phyloP scores from a whole-genome alignment of 768 basidiomycete genomes.

The Boletus coccyginus region DNA sequence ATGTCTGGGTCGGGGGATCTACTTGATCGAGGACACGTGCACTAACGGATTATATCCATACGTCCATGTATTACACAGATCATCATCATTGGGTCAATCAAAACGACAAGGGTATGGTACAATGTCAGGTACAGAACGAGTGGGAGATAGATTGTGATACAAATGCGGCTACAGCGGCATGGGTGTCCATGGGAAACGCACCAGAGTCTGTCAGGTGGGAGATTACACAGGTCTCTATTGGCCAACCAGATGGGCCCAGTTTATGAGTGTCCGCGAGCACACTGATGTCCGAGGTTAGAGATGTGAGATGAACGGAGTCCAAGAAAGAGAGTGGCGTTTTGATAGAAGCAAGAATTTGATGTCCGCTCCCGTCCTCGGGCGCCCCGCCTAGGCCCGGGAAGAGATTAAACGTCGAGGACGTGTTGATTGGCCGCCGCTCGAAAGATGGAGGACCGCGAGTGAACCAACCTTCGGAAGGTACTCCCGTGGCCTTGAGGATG shows the following conservation, averaged over 20 bases:
- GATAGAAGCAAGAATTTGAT: slow-evolving; percentile 24
- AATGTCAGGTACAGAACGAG: slow-evolving; percentile 32
- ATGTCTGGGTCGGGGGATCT: neutral
- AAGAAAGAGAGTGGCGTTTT: slow-evolving; percentile 13
- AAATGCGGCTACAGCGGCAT: slow-evolving; percentile 26
- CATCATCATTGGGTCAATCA: slow-evolving; percentile 19
- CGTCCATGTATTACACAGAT: slow-evolving; percentile 6
- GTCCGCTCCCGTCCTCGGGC: slow-evolving; percentile 16
- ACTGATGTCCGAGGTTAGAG: slow-evolving; percentile 19
- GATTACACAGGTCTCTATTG: slow-evolving; percentile 3
- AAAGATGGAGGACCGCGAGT: slow-evolving; percentile 45
- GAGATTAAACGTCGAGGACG: slow-evolving; percentile 27
- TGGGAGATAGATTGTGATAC: slow-evolving; percentile 22
- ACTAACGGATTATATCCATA: neutral
- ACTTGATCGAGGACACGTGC: neutral
- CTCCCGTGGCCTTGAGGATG: slow-evolving; percentile 29
- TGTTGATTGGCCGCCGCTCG: slow-evolving; percentile 29
- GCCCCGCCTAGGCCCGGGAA: neutral
- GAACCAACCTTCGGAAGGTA: slow-evolving; percentile 42
- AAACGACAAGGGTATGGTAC: slow-evolving; percentile 28
- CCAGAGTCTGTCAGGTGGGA: slow-evolving; percentile 7
- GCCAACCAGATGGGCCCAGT: slow-evolving; percentile 1
- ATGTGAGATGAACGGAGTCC: slow-evolving; percentile 27
- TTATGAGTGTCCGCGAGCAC: slow-evolving; percentile 25
- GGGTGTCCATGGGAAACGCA: slow-evolving; percentile 25